Percentiles rank a stretch among this genome's conserved stretches.
Evolutionary conservation across 164 flowering plant species (phyloP).

Genomic region (Nymphaea colorata): DNA sequence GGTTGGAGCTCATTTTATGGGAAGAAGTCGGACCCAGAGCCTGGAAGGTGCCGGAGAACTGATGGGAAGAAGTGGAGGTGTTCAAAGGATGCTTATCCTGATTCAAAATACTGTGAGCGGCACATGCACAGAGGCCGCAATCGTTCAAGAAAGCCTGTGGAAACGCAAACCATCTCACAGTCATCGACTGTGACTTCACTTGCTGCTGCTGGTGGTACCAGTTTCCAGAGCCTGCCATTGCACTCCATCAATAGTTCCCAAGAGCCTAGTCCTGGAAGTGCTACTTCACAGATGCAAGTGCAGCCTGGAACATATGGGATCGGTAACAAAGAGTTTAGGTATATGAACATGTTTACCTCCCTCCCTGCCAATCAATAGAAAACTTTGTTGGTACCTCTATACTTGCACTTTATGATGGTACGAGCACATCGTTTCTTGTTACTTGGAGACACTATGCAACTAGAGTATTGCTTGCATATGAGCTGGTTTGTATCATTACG

Average conservation of each 20-base stretch:
- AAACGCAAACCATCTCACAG: slow-evolving; percentile 57
- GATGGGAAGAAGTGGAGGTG: slow-evolving; percentile 81
- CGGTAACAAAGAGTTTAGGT: slow-evolving; percentile 67
- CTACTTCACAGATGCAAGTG: slow-evolving; percentile 39
- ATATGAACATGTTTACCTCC: slow-evolving; percentile 2
- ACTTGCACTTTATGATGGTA: not conserved
- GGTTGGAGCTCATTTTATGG: slow-evolving; percentile 14
- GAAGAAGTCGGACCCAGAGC: slow-evolving; percentile 65
- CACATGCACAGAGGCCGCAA: slow-evolving; percentile 74
- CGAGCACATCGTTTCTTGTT: not conserved
- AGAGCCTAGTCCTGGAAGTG: slow-evolving; percentile 28
- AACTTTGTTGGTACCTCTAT: no score
- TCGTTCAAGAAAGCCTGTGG: slow-evolving; percentile 99
- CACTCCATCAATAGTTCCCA: slow-evolving; percentile 29
- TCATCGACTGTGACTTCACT: slow-evolving; percentile 46
- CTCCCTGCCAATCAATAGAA: not conserved
- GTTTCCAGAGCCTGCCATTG: slow-evolving; percentile 42
- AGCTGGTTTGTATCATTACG: not conserved
- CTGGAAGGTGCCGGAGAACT: slow-evolving; percentile 67
- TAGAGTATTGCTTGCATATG: not conserved
- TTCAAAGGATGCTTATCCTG: slow-evolving; percentile 68
- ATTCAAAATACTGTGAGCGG: slow-evolving; percentile 73
- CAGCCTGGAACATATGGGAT: slow-evolving; percentile 52
- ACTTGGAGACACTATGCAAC: not conserved
- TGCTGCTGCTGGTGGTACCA: slow-evolving; percentile 13